Conservation (phyloP, 1,139 yeast genomes). For the Pichia sp. region DNA sequence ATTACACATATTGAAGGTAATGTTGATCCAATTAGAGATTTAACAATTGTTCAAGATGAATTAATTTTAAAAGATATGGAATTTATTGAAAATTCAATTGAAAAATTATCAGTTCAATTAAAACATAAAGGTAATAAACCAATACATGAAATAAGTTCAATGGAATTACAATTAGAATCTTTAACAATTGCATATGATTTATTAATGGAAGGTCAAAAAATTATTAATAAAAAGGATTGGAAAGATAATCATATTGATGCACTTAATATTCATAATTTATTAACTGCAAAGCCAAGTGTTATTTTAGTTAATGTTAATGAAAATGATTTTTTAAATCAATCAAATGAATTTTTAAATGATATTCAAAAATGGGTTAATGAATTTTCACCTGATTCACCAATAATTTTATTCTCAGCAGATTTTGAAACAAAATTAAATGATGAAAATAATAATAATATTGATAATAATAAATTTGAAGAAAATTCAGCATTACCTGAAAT, state of each 20-base stretch:
- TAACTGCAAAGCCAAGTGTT: conserved; percentile 95
- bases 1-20: conserved; percentile 97
- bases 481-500: conserved; percentile 84
- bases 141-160: conserved; percentile 90
- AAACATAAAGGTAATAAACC: conserved; percentile 78
- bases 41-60: conserved; percentile 87
- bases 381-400: conserved; percentile 89
- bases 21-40: conserved; percentile 91
- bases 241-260: conserved; percentile 85
- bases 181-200: conserved; percentile 44
- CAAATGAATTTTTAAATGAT: conserved; percentile 86
- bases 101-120: conserved; percentile 53
- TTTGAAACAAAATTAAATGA: conserved; percentile 92
- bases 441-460: conserved; percentile 85
- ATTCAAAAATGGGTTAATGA: conserved; percentile 97
- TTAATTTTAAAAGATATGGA: conserved; percentile 95
- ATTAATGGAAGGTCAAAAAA: conserved; percentile 80
- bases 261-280: conserved; percentile 62
- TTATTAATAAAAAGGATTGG: conserved; percentile 87
- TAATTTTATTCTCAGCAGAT: conserved; percentile 89
- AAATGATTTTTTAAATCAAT: conserved; percentile 91
- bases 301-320: conserved; percentile 92
- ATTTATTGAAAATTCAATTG: conserved; percentile 81
- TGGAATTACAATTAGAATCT: conserved; percentile 69
- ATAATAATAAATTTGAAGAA: conserved; percentile 81